Evolutionary conservation across 257 asterid genomes (phyloP).

Genomic region (Verbascum thapsus): DNA sequence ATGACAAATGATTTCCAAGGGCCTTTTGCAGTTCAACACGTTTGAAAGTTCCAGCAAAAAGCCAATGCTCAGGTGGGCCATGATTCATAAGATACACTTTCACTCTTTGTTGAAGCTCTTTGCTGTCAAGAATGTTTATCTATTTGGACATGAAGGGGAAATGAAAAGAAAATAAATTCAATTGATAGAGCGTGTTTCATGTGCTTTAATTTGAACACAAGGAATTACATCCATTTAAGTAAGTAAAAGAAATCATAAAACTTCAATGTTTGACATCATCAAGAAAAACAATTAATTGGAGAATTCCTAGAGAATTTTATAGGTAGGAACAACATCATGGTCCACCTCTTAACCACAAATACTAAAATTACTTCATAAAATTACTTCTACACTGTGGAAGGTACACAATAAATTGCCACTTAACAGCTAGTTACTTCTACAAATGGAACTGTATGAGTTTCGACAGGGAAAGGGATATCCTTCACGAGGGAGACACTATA

Average conservation of each 20-base stretch:
- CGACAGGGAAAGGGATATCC: no score
- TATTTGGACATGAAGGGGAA: conserved; percentile 33
- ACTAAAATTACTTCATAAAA: no score
- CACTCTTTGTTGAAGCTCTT: conserved; percentile 92
- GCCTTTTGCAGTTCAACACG: conserved; percentile 89
- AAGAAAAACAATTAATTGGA: not conserved
- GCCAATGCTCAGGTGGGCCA: conserved; percentile 98
- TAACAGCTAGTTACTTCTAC: no score
- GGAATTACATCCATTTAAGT: conserved; percentile 10
- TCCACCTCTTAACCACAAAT: no score
- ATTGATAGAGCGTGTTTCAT: not conserved
- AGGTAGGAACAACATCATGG: no score
- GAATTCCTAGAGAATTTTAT: no score
- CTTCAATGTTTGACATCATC: conserved; percentile 14
- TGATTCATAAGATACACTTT: conserved; percentile 69
- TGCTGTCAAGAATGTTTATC: conserved; percentile 86
- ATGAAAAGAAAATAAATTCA: conserved; percentile 17
- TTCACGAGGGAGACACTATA: no score
- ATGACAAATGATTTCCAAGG: conserved; percentile 87
- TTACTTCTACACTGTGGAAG: no score
- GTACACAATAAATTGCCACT: no score
- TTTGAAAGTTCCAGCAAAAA: conserved; percentile 75
- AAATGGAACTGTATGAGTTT: no score
- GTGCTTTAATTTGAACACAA: conserved; percentile 1
- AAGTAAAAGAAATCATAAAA: not conserved